Conservation (phyloP, 2,329 filamentous ascomycete species). For the Microcyclospora tardicrescens region DNA sequence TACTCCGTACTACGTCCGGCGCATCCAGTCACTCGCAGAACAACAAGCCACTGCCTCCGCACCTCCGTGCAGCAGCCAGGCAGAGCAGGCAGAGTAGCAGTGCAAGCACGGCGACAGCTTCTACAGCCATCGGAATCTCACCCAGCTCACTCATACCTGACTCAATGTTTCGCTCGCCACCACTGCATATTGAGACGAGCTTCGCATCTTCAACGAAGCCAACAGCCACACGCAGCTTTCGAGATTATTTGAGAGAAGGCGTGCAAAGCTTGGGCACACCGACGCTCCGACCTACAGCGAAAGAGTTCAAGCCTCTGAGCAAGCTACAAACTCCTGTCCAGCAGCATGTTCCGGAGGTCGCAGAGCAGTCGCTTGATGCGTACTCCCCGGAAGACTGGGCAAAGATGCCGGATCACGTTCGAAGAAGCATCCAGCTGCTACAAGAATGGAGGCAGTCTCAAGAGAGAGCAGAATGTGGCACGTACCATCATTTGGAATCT, state of each 20-base stretch:
- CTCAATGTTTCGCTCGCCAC: neutral
- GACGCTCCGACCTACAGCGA: constrained; percentile 13
- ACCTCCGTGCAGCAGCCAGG: neutral
- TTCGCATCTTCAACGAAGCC: constrained; percentile 1
- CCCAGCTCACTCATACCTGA: too few species aligned
- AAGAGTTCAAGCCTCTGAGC: constrained; percentile 14
- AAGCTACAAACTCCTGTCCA: constrained; percentile 6
- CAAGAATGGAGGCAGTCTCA: constrained; percentile 4
- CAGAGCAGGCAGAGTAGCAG: neutral
- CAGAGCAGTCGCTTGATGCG: constrained; percentile 4
- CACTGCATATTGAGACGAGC: neutral
- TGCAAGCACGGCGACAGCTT: constrained; percentile 1
- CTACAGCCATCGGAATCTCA: neutral
- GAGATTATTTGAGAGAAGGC: too few species aligned
- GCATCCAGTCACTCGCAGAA: too few species aligned
- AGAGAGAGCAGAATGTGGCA: neutral
- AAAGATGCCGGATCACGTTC: constrained; percentile 2
- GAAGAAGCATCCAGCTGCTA: constrained; percentile 4
- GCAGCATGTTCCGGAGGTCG: constrained; percentile 6
- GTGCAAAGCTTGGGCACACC: too few species aligned
- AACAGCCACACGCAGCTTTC: constrained; percentile 1
- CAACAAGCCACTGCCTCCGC: constrained; percentile 1
- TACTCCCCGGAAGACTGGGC: constrained; percentile 2
- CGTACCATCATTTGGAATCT: neutral
- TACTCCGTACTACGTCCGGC: too few species aligned